A percentile compares a stretch with the other conserved stretches of the same genome.
Evolutionary conservation across 345 rosid species (phyloP).

Genomic region (Citrus medica): DNA sequence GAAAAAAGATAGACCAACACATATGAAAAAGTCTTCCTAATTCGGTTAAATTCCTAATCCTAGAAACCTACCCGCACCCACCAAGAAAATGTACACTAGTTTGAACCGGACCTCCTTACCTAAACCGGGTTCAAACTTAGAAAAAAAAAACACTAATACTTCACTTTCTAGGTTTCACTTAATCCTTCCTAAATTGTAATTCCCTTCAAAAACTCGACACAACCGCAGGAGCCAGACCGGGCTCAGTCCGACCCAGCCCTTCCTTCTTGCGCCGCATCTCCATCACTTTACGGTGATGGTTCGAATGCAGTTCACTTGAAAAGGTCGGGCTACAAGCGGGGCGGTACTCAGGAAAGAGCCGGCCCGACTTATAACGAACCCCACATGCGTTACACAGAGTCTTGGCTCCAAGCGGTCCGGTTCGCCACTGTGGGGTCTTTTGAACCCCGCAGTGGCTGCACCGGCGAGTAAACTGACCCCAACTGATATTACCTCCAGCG

Average conservation of each 20-base stretch:
- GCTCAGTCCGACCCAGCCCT: slow-evolving; percentile 21
- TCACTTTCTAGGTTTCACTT: neutral
- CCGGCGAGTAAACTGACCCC: slow-evolving; percentile 38
- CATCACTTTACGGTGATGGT: slow-evolving; percentile 83
- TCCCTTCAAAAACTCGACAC: slow-evolving; percentile 57
- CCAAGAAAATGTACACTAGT: slow-evolving; percentile 23
- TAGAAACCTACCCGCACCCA: slow-evolving; percentile 36
- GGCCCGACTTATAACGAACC: slow-evolving; percentile 86
- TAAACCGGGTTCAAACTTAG: slow-evolving; percentile 6
- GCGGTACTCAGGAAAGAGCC: slow-evolving; percentile 83
- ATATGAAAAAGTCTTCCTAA: slow-evolving; percentile 22
- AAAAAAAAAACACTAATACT: neutral
- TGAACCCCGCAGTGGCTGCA: slow-evolving; percentile 95
- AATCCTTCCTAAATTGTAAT: neutral
- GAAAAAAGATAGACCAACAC: neutral
- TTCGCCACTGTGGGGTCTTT: slow-evolving; percentile 93
- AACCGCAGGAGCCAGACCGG: slow-evolving; percentile 26
- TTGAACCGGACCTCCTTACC: slow-evolving; percentile 9
- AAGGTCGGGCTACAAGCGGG: slow-evolving; percentile 95
- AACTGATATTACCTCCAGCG: slow-evolving; percentile 7
- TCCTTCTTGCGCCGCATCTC: slow-evolving; percentile 76
- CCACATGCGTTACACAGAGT: slow-evolving; percentile 94
- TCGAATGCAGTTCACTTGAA: slow-evolving; percentile 70
- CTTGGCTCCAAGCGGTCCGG: slow-evolving; percentile 89
- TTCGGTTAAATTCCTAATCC: slow-evolving; percentile 33